These are phyloP conservation scores for Vitis riparia DNA, from an alignment of 164 flowering plant species.

Conservation along the genomic window DNA sequence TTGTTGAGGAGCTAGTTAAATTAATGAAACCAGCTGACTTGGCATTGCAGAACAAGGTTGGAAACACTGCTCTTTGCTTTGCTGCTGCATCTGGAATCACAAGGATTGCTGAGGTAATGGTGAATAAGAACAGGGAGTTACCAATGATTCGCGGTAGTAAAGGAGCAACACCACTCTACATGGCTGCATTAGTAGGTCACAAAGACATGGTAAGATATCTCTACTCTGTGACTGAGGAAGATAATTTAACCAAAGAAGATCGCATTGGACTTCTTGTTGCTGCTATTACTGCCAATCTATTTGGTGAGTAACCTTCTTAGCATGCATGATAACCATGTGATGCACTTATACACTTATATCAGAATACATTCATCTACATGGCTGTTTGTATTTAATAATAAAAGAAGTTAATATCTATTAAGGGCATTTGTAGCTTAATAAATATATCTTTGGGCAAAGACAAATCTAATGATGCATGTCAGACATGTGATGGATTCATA, in stretches of 20 bases:
- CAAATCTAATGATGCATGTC: too few species aligned
- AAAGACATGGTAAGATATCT: slow-evolving; percentile 36
- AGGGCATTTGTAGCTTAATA: too few species aligned
- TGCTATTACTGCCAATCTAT: slow-evolving; percentile 17
- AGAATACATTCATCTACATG: background rate
- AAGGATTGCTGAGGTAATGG: slow-evolving; percentile 29
- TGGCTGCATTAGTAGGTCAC: slow-evolving; percentile 34
- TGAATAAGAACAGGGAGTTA: slow-evolving; percentile 14
- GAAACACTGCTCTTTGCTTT: too few species aligned
- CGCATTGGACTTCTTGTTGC: slow-evolving; percentile 20
- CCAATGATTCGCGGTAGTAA: slow-evolving; percentile 17
- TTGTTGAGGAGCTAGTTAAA: slow-evolving; percentile 17
- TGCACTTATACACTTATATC: background rate
- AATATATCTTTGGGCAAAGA: too few species aligned
- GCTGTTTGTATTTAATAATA: background rate
- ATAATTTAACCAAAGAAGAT: slow-evolving; percentile 3
- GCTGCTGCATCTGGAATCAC: slow-evolving; percentile 23
- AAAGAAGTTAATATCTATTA: too few species aligned
- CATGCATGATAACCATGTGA: background rate
- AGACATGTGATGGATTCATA: too few species aligned
- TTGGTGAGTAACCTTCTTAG: slow-evolving; percentile 14
- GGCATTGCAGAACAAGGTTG: too few species aligned
- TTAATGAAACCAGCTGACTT: slow-evolving; percentile 5
- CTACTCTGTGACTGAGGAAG: slow-evolving; percentile 12
- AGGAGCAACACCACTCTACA: slow-evolving; percentile 25